Evolutionary conservation across 2,329 filamentous ascomycete genomes (phyloP).

Genomic region (Penicillium nordicum): DNA sequence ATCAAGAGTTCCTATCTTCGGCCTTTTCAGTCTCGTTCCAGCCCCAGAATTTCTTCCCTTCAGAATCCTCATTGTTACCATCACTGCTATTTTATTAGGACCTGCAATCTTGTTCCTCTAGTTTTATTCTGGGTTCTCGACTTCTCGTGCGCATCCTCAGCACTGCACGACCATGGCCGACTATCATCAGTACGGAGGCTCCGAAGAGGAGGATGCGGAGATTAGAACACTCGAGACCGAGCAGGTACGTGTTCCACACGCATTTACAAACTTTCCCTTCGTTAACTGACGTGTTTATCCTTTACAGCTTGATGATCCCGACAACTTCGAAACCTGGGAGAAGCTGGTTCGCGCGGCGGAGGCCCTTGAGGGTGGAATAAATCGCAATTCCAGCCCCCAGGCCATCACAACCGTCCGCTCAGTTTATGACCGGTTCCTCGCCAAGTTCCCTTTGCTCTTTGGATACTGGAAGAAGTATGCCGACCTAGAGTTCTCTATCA

Average conservation of each 20-base stretch:
- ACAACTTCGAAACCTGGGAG: slow-evolving; percentile 95
- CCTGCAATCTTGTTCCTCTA: not conserved
- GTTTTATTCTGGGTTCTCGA: not conserved
- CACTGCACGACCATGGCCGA: slow-evolving; percentile 58
- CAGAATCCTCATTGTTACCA: slow-evolving; percentile 14
- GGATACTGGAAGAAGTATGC: slow-evolving; percentile 99
- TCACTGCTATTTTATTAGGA: slow-evolving; percentile 3
- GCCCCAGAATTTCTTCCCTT: slow-evolving; percentile 7
- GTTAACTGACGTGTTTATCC: slow-evolving; percentile 10
- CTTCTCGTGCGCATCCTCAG: slow-evolving; percentile 8
- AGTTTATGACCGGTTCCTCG: slow-evolving; percentile 86
- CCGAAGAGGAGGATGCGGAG: slow-evolving; percentile 77
- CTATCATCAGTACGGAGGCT: slow-evolving; percentile 67
- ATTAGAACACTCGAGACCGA: slow-evolving; percentile 74
- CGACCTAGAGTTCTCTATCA: slow-evolving; percentile 94
- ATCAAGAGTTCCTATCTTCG: slow-evolving; percentile 1
- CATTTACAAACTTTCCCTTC: not conserved
- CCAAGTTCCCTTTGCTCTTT: slow-evolving; percentile 92
- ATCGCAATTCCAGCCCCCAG: slow-evolving; percentile 92
- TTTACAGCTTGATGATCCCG: slow-evolving; percentile 63
- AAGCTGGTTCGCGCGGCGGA: slow-evolving; percentile 82
- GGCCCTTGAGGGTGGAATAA: slow-evolving; percentile 84
- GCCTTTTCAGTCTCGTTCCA: slow-evolving; percentile 5
- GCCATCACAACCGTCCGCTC: slow-evolving; percentile 83
- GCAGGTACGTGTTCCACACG: slow-evolving; percentile 57